phyloP scores from a whole-genome alignment of 2,329 filamentous ascomycete species.

The Fusarium algeriense region DNA sequence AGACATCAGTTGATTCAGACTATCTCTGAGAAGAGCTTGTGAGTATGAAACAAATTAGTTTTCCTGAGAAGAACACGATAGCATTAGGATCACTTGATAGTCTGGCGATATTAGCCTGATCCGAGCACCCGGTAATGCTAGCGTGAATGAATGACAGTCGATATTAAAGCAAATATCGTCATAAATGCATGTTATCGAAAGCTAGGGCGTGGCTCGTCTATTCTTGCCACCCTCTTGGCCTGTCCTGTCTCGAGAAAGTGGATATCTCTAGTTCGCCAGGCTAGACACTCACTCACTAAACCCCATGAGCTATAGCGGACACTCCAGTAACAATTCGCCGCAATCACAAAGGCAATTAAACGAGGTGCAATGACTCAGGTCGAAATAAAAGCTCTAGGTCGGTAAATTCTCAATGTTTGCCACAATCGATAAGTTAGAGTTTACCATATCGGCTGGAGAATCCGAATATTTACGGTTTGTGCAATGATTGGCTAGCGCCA shows the following conservation, averaged over 20 bases:
- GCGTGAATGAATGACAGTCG: neutral
- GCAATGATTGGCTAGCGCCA: neutral
- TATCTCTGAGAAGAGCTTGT: neutral
- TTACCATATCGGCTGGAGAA: neutral
- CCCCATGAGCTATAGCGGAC: neutral
- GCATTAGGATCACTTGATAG: neutral
- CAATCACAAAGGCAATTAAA: neutral
- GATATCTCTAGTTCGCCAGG: neutral
- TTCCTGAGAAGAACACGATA: neutral
- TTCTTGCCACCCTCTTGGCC: constrained; percentile 6
- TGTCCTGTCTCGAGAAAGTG: neutral
- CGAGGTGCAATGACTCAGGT: neutral
- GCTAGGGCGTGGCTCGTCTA: constrained; percentile 10
- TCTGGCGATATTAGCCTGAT: neutral
- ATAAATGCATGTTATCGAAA: neutral
- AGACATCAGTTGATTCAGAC: neutral
- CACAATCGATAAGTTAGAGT: constrained; percentile 8
- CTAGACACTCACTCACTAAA: neutral
- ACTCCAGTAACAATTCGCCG: neutral
- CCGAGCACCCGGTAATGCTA: neutral
- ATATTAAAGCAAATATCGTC: neutral
- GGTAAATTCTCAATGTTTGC: neutral
- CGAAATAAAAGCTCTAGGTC: neutral
- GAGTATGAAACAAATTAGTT: neutral
- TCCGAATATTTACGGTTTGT: constrained; percentile 1